Conservation (phyloP, 179 eudicot genomes). For the Silene noctiflora region DNA sequence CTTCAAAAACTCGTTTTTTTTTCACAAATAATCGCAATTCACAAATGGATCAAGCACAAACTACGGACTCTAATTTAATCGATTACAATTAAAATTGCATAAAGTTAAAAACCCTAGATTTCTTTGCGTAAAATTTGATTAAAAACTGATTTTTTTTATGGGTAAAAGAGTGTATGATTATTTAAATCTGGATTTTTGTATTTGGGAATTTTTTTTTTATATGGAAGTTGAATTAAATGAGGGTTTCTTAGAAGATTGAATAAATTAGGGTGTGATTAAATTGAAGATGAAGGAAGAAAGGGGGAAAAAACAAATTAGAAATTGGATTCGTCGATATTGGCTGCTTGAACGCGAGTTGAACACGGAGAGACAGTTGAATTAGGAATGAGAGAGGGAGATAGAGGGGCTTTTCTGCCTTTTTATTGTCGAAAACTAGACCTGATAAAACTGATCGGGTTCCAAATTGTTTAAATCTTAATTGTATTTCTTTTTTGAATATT, state of each 20-base stretch:
- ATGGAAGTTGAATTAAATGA: not conserved
- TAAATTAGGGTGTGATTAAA: not conserved
- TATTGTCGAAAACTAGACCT: no score
- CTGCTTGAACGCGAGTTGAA: constrained; percentile 85
- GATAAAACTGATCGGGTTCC: no score
- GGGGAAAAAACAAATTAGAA: no score
- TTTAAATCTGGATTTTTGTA: not conserved
- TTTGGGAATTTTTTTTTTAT: not conserved
- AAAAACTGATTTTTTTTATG: not conserved
- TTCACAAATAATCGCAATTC: no score
- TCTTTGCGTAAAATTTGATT: not conserved
- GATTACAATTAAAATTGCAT: not conserved
- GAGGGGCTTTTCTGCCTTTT: not conserved
- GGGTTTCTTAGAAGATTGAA: not conserved
- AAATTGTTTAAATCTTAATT: no score
- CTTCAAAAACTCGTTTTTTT: not conserved
- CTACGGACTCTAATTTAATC: not conserved
- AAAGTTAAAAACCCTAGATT: not conserved
- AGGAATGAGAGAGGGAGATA: not conserved
- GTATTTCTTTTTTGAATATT: no score
- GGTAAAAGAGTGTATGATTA: not conserved
- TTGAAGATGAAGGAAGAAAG: not conserved
- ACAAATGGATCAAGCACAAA: not conserved
- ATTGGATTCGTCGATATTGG: constrained; percentile 38
- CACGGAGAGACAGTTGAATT: constrained; percentile 68